A percentile compares a stretch with the other conserved stretches of the same genome.
Conservation (phyloP, 495 filamentous ascomycete species). For the Lasiosphaeris hirsuta region DNA sequence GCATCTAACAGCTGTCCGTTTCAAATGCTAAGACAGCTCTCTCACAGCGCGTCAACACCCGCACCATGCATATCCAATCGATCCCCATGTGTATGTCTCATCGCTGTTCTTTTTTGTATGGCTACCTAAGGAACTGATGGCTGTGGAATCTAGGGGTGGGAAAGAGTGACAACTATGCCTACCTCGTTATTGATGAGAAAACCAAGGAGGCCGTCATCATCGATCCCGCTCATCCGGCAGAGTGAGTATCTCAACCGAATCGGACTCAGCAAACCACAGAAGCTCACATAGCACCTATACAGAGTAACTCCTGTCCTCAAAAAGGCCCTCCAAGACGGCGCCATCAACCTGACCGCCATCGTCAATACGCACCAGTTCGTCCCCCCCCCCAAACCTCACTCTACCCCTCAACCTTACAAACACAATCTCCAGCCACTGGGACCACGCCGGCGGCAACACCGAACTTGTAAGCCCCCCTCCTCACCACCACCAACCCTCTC, state of each 20-base stretch:
- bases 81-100: conserved; percentile 92
- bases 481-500: conserved; percentile 2
- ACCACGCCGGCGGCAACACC: conserved; percentile 90
- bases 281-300: neutral
- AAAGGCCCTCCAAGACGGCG: conserved; percentile 62
- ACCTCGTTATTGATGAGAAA: conserved; percentile 87
- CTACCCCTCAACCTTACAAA: neutral
- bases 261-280: too few species aligned
- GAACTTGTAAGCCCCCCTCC: conserved; percentile 57
- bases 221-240: conserved; percentile 87
- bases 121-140: neutral
- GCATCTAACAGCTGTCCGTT: neutral
- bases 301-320: conserved; percentile 82
- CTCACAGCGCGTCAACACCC: conserved; percentile 31
- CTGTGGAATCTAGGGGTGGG: conserved; percentile 66
- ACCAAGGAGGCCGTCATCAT: conserved; percentile 88
- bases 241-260: conserved; percentile 54
- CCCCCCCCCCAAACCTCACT: neutral
- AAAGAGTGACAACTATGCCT: conserved; percentile 91
- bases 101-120: neutral
- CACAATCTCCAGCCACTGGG: conserved; percentile 66
- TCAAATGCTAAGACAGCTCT: neutral
- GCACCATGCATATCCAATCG: conserved; percentile 89
- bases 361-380: conserved; percentile 96
- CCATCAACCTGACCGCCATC: conserved; percentile 82